Percentiles rank a stretch among this genome's conserved stretches.
These are phyloP conservation scores for Evansstolkia leycettana DNA, from an alignment of 495 filamentous ascomycete species.

Conservation along the genomic window DNA sequence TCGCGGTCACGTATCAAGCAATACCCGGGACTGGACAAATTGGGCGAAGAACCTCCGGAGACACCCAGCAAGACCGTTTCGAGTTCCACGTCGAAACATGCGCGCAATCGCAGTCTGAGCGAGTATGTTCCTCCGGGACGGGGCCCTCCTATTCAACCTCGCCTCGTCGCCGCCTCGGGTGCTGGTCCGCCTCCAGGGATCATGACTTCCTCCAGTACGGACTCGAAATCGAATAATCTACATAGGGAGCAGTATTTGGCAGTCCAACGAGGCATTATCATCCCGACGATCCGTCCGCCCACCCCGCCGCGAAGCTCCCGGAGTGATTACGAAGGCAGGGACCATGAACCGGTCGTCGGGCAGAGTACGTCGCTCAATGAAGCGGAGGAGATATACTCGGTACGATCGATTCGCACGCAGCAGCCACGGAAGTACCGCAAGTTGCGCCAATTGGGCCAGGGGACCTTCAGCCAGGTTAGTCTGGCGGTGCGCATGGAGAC, in stretches of 20 bases:
- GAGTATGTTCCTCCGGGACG: conserved; percentile 70
- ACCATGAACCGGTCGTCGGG: conserved; percentile 20
- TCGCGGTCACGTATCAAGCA: conserved; percentile 21
- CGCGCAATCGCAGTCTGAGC: conserved; percentile 70
- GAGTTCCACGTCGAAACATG: conserved; percentile 29
- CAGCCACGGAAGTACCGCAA: conserved; percentile 52
- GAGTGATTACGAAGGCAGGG: conserved; percentile 25
- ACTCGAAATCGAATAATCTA: conserved; percentile 40
- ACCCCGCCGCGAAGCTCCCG: conserved; percentile 58
- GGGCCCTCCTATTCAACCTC: conserved; percentile 43
- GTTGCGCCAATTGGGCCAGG: conserved; percentile 72
- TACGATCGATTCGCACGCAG: conserved; percentile 32
- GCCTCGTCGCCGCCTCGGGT: conserved; percentile 62
- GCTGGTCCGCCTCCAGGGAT: conserved; percentile 27
- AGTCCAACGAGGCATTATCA: conserved; percentile 56
- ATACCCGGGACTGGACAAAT: conserved; percentile 24
- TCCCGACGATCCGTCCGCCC: conserved; percentile 47
- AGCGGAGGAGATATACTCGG: conserved; percentile 28
- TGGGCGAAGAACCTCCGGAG: conserved; percentile 25
- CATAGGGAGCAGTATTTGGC: conserved; percentile 76
- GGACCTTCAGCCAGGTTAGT: conserved; percentile 90
- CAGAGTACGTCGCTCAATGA: conserved; percentile 8
- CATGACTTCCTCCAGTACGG: conserved; percentile 25
- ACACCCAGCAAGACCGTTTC: conserved; percentile 20
- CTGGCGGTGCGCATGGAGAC: conserved; percentile 57